A percentile compares a stretch with the other conserved stretches of the same genome.
Evolutionary conservation across 2,329 filamentous ascomycete species (phyloP).

Genomic region (Aotearoamyces nothofagi): DNA sequence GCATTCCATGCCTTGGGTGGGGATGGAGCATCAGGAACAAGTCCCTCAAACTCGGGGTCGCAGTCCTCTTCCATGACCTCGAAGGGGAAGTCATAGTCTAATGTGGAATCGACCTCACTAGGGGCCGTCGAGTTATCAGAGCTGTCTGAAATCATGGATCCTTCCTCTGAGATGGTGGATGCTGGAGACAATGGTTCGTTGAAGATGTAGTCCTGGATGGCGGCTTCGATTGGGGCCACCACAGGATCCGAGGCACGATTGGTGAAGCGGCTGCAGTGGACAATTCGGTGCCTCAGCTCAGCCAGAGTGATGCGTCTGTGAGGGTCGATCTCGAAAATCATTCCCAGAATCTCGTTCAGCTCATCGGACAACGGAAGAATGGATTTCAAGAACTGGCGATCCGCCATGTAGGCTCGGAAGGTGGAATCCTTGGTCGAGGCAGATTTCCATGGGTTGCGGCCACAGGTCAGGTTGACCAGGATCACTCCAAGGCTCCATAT

Average conservation of each 20-base stretch:
- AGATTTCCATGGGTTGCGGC: slow-evolving; percentile 97
- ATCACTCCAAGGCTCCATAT: slow-evolving; percentile 98
- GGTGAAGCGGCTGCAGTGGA: slow-evolving; percentile 37
- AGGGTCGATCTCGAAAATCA: slow-evolving; percentile 80
- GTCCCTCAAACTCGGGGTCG: too few relatives aligned
- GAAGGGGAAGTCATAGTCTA: not conserved
- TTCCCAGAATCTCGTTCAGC: slow-evolving; percentile 71
- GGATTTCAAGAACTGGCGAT: slow-evolving; percentile 74
- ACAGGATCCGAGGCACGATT: slow-evolving; percentile 6
- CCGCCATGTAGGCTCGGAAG: slow-evolving; percentile 79
- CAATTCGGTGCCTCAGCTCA: slow-evolving; percentile 64
- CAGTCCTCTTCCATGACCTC: not conserved
- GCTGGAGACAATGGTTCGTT: slow-evolving; percentile 26
- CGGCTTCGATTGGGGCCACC: slow-evolving; percentile 5
- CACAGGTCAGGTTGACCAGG: slow-evolving; percentile 91
- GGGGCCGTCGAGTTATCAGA: slow-evolving; percentile 7
- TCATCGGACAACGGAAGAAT: slow-evolving; percentile 86
- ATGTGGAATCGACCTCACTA: not conserved
- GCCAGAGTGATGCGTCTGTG: slow-evolving; percentile 66
- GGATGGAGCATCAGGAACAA: too few relatives aligned
- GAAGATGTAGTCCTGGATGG: slow-evolving; percentile 5
- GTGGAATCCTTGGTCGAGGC: slow-evolving; percentile 88
- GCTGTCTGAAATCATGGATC: slow-evolving; percentile 31
- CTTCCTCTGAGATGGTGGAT: slow-evolving; percentile 34
- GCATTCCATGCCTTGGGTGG: too few relatives aligned